phyloP scores from a whole-genome alignment of 768 basidiomycete species.

The Mycena vulgaris region DNA sequence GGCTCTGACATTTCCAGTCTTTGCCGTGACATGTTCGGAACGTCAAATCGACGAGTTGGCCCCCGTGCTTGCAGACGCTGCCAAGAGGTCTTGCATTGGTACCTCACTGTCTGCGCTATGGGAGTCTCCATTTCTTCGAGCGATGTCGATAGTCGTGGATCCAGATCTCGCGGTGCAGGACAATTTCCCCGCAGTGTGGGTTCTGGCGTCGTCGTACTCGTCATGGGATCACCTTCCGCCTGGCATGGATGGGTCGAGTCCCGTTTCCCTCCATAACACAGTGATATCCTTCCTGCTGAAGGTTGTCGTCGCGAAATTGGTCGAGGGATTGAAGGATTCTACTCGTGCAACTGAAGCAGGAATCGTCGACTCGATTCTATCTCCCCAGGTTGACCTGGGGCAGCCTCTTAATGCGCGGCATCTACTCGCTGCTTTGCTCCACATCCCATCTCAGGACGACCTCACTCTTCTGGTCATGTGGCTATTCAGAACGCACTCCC shows the following conservation, averaged over 20 bases:
- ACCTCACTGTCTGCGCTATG: background rate
- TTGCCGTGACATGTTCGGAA: background rate
- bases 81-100: background rate
- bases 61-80: background rate
- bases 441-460: background rate
- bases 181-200: background rate
- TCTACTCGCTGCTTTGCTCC: background rate
- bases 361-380: background rate
- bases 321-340: background rate
- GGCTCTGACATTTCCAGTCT: background rate
- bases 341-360: background rate
- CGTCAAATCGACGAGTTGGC: background rate
- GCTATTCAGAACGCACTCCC: background rate
- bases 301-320: background rate
- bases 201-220: slow-evolving; percentile 5
- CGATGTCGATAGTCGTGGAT: slow-evolving; percentile 5
- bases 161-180: slow-evolving; percentile 1
- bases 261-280: background rate
- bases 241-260: no score
- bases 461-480: slow-evolving; percentile 6
- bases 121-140: slow-evolving; percentile 11
- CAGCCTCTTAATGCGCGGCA: background rate
- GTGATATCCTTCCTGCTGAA: background rate
- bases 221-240: slow-evolving; percentile 4
- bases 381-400: background rate